phyloP scores from a whole-genome alignment of 2,329 filamentous ascomycete genomes.

The Fusarium annulatum region DNA sequence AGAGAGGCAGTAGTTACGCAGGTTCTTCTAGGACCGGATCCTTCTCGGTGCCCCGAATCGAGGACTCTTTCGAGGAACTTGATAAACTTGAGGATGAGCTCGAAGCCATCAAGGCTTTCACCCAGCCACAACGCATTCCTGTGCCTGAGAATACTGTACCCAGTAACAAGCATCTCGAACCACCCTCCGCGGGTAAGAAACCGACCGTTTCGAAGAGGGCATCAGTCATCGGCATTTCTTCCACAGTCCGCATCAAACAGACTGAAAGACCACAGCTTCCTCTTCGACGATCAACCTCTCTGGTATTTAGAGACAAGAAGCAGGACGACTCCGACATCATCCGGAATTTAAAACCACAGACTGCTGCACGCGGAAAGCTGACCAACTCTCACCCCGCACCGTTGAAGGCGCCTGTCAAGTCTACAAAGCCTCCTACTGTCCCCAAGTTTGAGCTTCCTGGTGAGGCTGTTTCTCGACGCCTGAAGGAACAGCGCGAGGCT shows the following conservation, averaged over 20 bases:
- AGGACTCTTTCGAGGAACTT: conserved; percentile 72
- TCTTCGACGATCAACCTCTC: conserved; percentile 57
- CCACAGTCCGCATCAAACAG: conserved; percentile 57
- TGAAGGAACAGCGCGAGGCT: conserved; percentile 69
- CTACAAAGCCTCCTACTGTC: conserved; percentile 64
- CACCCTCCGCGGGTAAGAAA: conserved; percentile 26
- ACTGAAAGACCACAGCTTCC: conserved; percentile 51
- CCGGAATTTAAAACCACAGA: conserved; percentile 23
- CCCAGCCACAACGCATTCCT: conserved; percentile 49
- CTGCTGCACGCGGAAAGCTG: conserved; percentile 37
- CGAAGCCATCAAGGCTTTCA: conserved; percentile 61
- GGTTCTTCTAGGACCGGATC: conserved; percentile 48
- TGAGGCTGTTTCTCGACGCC: conserved; percentile 67
- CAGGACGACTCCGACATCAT: conserved; percentile 25
- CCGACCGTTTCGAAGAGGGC: conserved; percentile 40
- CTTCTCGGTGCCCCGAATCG: conserved; percentile 62
- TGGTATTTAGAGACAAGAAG: conserved; percentile 50
- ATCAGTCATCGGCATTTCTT: conserved; percentile 49
- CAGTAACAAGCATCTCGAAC: conserved; percentile 28
- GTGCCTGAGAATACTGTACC: conserved; percentile 41
- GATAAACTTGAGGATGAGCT: conserved; percentile 71
- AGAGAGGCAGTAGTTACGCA: conserved; percentile 50
- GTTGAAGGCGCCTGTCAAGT: conserved; percentile 61
- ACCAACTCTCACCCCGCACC: conserved; percentile 20
- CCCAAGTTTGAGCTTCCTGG: conserved; percentile 72